Conservation (phyloP, 2,329 filamentous ascomycete species). For the Colletotrichum sansevieriae region DNA sequence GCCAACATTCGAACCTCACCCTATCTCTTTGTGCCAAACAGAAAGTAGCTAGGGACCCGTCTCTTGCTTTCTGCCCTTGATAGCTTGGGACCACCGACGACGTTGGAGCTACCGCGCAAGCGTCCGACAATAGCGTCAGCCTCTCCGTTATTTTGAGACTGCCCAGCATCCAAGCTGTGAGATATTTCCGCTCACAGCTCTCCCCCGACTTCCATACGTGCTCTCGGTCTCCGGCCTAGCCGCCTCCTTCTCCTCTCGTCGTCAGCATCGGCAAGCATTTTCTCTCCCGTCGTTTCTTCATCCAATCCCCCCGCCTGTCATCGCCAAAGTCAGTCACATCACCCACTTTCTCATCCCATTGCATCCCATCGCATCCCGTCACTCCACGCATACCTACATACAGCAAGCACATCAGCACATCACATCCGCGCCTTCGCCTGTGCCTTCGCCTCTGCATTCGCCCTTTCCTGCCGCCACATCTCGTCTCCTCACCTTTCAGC, state of each 20-base stretch:
- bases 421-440: background rate
- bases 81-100: conserved; percentile 25
- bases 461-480: conserved; percentile 4
- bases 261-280: conserved; percentile 21
- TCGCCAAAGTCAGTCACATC: conserved; percentile 16
- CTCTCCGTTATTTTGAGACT: conserved; percentile 39
- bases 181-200: conserved; percentile 10
- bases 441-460: background rate
- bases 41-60: conserved; percentile 6
- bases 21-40: conserved; percentile 17
- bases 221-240: background rate
- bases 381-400: conserved; percentile 28
- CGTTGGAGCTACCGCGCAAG: conserved; percentile 39
- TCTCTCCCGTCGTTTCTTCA: conserved; percentile 16
- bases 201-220: background rate
- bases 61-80: conserved; percentile 15
- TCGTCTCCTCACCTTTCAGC: conserved; percentile 19
- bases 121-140: conserved; percentile 39
- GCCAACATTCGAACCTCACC: conserved; percentile 4
- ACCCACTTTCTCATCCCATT: conserved; percentile 32
- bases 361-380: conserved; percentile 29
- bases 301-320: conserved; percentile 20
- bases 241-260: conserved; percentile 9
- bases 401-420: conserved; percentile 11
- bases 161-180: conserved; percentile 20